Percentiles rank a stretch among this genome's conserved stretches.
Evolutionary conservation across 176 grass and related monocot genomes (phyloP).

Genomic region (Bromus sterilis): DNA sequence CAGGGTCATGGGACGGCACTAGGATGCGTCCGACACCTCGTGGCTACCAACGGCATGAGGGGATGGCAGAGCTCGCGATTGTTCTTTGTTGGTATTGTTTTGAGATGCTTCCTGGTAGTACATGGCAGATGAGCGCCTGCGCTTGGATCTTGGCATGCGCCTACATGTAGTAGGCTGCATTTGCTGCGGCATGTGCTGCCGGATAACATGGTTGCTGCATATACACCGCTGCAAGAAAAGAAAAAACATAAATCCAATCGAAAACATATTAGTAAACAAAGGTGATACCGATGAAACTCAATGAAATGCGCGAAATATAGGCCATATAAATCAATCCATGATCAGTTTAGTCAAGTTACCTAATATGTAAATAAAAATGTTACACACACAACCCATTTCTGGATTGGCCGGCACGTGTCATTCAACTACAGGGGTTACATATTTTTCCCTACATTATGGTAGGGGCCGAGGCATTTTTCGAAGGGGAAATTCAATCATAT

Average conservation of each 20-base stretch:
- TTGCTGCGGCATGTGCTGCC: background rate
- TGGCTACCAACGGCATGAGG: background rate
- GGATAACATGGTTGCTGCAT: constrained; percentile 13
- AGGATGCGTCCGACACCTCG: background rate
- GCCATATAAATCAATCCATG: background rate
- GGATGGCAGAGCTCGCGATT: background rate
- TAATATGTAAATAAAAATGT: background rate
- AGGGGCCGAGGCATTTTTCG: too few species aligned
- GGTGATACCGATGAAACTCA: too few species aligned
- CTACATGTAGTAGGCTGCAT: constrained; percentile 16
- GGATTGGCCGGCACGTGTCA: background rate
- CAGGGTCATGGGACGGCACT: constrained; percentile 17
- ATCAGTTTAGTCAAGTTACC: background rate
- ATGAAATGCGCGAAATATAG: too few species aligned
- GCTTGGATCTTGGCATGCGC: background rate
- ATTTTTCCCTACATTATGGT: too few species aligned
- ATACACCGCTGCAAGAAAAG: constrained; percentile 39
- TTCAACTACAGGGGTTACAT: too few species aligned
- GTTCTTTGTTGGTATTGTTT: background rate
- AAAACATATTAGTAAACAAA: background rate
- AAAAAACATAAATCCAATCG: background rate
- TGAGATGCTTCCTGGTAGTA: background rate
- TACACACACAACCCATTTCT: background rate
- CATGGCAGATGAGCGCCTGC: background rate
- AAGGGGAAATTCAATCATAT: too few species aligned